Evolutionary conservation across 2,329 filamentous ascomycete genomes (phyloP), one percentile per base, ranked within the genome.

Genomic region (Dactylellina leptospora): DNA sequence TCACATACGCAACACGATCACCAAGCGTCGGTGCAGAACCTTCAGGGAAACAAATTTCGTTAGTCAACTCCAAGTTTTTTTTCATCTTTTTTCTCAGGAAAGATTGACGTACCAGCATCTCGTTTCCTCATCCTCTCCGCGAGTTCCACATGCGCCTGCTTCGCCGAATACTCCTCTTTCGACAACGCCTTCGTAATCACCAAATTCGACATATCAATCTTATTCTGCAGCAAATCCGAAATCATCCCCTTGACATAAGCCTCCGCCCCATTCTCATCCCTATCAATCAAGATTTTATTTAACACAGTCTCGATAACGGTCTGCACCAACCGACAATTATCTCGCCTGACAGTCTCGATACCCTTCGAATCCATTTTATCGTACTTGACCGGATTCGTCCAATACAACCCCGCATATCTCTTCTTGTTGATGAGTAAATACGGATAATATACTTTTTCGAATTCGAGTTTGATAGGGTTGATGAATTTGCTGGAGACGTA

Each of bases 331-430:
- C 95, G 84, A 79, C 95, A 99, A 79, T 99, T 99, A 80, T 99
- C 95, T 84, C 95, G 86, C 76, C 95, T 89, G 48, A 99, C 96
- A 2, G 95, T 99, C 81, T 99, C 95, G 75, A 99, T 97, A 84
- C 95, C 95, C 80, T 99, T 99, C 71, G 92, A 97, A 81, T 99
- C 95, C 96, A 99, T 99, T 84, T 97, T 99, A 85, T 99, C 96
- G 80, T 90, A 95, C 81, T 96, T 97, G 42, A 93, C 86, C 0
- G 93, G 87, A 75, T 90, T 95, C 3, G 95, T 99, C 93, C 93
- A 99, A 82, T 92, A 97, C 28, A 99, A 82, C n/a, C 95, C 95
- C 6, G 95, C 95, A 78, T 99, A 99, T 74, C 95, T 90, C 84
- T 99, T 99, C 84, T 99, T 99, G 87, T 99, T 99, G 87, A 99